phyloP scores from a whole-genome alignment of 805 yeast species.

The Pichia scutulata region DNA sequence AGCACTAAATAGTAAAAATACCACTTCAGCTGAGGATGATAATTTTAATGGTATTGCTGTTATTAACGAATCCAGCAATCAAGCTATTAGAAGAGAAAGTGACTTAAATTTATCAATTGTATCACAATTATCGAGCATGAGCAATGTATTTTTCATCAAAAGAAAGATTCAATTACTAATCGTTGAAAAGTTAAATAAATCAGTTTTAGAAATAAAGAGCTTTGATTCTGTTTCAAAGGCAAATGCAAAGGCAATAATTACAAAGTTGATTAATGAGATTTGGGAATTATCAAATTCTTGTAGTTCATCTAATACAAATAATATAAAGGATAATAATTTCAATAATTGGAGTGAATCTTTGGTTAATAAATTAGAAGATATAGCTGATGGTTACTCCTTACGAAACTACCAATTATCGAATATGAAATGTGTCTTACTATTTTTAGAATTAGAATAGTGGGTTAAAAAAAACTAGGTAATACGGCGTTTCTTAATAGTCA shows the following conservation, averaged over 20 bases:
- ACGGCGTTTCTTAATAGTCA: too few relatives aligned
- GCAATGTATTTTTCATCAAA: conserved; percentile 29
- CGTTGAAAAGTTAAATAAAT: conserved; percentile 16
- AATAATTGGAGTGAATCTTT: conserved; percentile 19
- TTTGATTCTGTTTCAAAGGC: conserved; percentile 15
- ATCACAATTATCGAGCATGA: conserved; percentile 26
- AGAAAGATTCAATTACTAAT: conserved; percentile 31
- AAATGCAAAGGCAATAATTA: conserved; percentile 13
- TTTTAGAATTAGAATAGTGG: neutral
- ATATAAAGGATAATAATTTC: conserved; percentile 13
- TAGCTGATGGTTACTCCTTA: conserved; percentile 24
- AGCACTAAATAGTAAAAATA: neutral
- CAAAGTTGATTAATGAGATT: conserved; percentile 14
- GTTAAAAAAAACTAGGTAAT: too few relatives aligned
- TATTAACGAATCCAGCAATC: neutral
- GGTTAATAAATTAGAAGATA: conserved; percentile 13
- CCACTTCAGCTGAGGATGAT: neutral
- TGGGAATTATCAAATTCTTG: conserved; percentile 22
- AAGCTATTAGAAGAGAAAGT: neutral
- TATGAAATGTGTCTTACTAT: neutral
- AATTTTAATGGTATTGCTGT: neutral
- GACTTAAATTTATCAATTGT: conserved; percentile 19
- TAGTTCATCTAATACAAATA: conserved; percentile 18
- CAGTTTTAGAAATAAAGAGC: conserved; percentile 10
- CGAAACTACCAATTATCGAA: conserved; percentile 20